phyloP scores from a whole-genome alignment of 2,329 filamentous ascomycete species.

The Epichloe gansuensis region DNA sequence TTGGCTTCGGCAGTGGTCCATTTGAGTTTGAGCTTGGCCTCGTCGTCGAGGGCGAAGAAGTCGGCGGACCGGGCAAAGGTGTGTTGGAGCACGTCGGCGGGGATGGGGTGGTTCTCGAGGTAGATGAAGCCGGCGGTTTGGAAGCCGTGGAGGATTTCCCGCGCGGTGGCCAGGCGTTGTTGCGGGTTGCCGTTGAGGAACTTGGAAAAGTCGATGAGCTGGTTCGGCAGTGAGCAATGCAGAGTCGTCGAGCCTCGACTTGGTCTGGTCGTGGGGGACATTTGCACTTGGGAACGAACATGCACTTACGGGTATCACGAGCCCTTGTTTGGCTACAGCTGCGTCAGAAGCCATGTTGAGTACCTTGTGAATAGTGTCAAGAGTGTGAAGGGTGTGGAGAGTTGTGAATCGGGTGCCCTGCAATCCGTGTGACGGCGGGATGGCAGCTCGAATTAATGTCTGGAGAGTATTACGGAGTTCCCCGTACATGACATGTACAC shows the following conservation, averaged over 20 bases:
- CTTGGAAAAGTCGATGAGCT: slow-evolving; percentile 47
- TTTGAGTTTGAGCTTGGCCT: slow-evolving; percentile 50
- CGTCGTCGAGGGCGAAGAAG: slow-evolving; percentile 54
- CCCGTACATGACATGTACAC: too few species aligned
- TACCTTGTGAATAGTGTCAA: neutral
- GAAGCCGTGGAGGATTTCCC: slow-evolving; percentile 66
- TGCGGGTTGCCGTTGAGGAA: slow-evolving; percentile 52
- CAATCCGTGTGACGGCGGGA: too few species aligned
- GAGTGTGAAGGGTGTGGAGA: too few species aligned
- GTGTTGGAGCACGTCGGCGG: slow-evolving; percentile 40
- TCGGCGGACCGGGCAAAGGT: slow-evolving; percentile 55
- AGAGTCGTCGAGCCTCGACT: neutral
- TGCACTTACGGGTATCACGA: slow-evolving; percentile 39
- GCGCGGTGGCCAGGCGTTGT: slow-evolving; percentile 51
- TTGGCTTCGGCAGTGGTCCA: slow-evolving; percentile 66
- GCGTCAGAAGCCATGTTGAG: slow-evolving; percentile 21
- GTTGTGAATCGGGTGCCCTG: too few species aligned
- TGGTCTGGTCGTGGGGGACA: too few species aligned
- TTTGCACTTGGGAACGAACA: neutral
- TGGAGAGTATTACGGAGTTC: too few species aligned
- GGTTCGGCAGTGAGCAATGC: neutral
- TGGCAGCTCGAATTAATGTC: too few species aligned
- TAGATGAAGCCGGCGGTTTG: slow-evolving; percentile 83
- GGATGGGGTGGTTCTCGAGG: slow-evolving; percentile 65
- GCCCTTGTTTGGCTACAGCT: slow-evolving; percentile 37